Base-by-base conservation (phyloP, 2,329 filamentous ascomycete species). In the Colletotrichum abscissum region DNA sequence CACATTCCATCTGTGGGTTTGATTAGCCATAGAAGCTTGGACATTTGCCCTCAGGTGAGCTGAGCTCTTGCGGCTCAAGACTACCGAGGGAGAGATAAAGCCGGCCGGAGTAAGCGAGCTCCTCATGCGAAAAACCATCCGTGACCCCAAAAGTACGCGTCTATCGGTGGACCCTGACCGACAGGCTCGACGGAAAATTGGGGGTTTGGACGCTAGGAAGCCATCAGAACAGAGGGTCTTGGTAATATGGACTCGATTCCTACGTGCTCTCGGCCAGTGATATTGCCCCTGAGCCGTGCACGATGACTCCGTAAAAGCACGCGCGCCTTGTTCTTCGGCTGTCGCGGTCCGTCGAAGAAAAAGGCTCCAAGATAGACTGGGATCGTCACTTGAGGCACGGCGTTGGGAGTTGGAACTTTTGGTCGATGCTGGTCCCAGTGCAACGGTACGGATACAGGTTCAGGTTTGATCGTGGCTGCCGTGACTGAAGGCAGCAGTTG, bases 161-260 rank as follows among this genome's bases (percentile, higher is more conserved):
- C 54, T 55, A 59, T 59, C 33, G 59, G 59, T 54, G 26, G 59
- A 57, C 24, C 69, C 35, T n/a, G 19, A 56, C 22, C 38, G 22
- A 22, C 28, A 33, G 19, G 19, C 28, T 49, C 30, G 62, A 59
- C 35, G 46, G 54, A 49, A 28, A 9, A 22, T 60, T 55, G 11
- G 55, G 28, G 46, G 42, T 28, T 28, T n/a, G 28, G 59, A 24
- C 30, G 46, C 54, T 8, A 55, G n/a, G 24, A 28, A 5, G 14
- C 26, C 26, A 52, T 33, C 56, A 46, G 26, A 30, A n/a, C 22
- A 28, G 33, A 42, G 7, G 24, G 42, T n/a, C 54, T 46, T 35
- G 26, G 58, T 35, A 55, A 69, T 38, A n/a, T 38, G 24, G n/a
- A 30, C 22, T 28, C 54, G 22, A 24, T 22, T 19, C 16, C 19